Evolutionary conservation across 73 alveolate genomes (phyloP).

Genomic region (Uronychia binucleata): DNA sequence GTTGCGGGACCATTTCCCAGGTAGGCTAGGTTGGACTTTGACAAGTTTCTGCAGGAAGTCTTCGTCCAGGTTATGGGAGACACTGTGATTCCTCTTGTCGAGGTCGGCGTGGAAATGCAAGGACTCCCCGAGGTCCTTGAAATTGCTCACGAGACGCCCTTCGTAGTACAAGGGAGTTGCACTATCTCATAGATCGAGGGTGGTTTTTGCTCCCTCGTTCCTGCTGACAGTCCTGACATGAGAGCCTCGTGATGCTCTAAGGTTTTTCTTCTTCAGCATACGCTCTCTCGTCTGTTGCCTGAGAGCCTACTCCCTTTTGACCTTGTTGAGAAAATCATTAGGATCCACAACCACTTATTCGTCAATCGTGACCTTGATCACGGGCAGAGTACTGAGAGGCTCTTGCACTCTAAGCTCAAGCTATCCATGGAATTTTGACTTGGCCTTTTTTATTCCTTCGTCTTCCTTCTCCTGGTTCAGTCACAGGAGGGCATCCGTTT

Average conservation of each 20-base stretch:
- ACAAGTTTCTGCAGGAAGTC: not conserved
- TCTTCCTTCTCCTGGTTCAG: not conserved
- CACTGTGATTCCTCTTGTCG: not conserved
- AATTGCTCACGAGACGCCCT: not conserved
- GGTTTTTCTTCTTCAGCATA: too few species aligned
- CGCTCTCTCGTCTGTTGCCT: not conserved
- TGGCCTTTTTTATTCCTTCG: not conserved
- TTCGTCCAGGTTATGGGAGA: not conserved
- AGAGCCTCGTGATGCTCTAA: not conserved
- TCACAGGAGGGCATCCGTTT: not conserved
- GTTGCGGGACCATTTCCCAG: too few species aligned
- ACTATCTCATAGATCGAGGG: too few species aligned
- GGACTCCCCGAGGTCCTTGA: not conserved
- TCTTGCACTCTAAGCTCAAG: not conserved
- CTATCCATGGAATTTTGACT: not conserved
- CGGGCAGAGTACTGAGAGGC: not conserved
- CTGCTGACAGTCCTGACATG: too few species aligned
- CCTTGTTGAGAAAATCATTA: not conserved
- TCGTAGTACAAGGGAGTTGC: not conserved
- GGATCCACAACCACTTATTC: not conserved
- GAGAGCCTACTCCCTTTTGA: not conserved
- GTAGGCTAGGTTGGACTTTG: not conserved
- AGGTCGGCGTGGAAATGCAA: not conserved
- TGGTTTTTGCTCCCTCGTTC: not conserved
- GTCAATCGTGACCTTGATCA: not conserved